These are phyloP conservation scores for Eucalyptus marginata DNA, from an alignment of 345 rosid species.

Conservation along the genomic window DNA sequence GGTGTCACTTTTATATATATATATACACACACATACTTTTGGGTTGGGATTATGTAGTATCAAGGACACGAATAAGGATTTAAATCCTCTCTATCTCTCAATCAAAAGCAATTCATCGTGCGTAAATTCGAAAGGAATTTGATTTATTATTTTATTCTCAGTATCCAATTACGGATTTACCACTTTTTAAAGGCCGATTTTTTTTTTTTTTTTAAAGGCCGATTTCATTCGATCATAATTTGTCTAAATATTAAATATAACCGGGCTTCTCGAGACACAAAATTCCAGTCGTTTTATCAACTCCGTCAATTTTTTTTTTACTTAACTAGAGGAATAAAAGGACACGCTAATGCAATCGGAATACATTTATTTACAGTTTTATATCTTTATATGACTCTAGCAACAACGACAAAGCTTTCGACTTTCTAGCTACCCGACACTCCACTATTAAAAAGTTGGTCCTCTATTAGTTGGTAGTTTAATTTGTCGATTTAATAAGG, in stretches of 20 bases:
- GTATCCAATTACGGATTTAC: background rate
- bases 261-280: accelerated
- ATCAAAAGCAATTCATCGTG: background rate
- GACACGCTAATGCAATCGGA: accelerated
- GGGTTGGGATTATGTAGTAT: background rate
- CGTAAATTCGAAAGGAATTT: background rate
- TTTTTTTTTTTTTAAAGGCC: too few species aligned
- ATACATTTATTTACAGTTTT: background rate
- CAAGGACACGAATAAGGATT: background rate
- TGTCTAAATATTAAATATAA: background rate
- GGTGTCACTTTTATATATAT: too few species aligned
- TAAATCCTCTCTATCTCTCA: background rate
- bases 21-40: too few species aligned
- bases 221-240: background rate
- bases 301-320: accelerated
- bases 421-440: background rate
- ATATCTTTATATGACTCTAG: background rate
- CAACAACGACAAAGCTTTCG: accelerated
- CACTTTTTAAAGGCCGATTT: background rate
- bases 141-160: background rate
- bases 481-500: background rate
- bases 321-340: background rate
- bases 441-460: background rate
- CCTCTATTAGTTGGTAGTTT: background rate
- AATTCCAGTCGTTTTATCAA: background rate